A percentile compares a stretch with the other conserved stretches of the same genome.
Conservation (phyloP, 2,329 filamentous ascomycete genomes). For the Exophiala spinifera region DNA sequence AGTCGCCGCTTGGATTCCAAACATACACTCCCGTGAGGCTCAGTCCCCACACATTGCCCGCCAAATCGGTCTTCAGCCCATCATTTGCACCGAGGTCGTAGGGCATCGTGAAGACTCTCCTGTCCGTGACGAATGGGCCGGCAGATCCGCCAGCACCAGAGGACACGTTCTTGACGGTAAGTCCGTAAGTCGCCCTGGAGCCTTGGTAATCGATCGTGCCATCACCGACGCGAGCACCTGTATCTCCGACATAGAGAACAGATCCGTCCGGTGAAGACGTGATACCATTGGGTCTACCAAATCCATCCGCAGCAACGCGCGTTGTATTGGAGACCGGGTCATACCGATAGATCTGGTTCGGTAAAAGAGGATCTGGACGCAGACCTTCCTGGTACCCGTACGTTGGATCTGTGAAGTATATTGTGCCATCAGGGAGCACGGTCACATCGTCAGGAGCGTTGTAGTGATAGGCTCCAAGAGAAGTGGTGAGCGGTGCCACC, state of each 20-base stretch:
- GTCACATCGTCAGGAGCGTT: conserved; percentile 39
- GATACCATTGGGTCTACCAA: conserved; percentile 42
- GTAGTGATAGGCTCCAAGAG: conserved; percentile 28
- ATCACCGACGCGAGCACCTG: conserved; percentile 28
- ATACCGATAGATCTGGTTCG: conserved; percentile 40
- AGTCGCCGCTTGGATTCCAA: conserved; percentile 47
- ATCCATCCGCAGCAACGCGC: conserved; percentile 38
- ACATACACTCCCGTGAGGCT: conserved; percentile 55
- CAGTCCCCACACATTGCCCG: conserved; percentile 55
- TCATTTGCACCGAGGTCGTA: conserved; percentile 44
- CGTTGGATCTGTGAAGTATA: conserved; percentile 41
- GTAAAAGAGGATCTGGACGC: conserved; percentile 34
- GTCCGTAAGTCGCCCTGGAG: conserved; percentile 35
- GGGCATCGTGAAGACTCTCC: conserved; percentile 52
- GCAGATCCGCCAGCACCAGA: background rate
- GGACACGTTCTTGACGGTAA: conserved; percentile 35
- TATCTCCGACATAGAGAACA: conserved; percentile 41
- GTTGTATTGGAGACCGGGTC: conserved; percentile 33
- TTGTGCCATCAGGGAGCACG: conserved; percentile 36
- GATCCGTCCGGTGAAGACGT: conserved; percentile 39
- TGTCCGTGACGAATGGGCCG: conserved; percentile 47
- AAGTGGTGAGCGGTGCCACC: conserved; percentile 2
- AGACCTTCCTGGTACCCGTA: conserved; percentile 38
- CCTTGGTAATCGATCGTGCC: background rate
- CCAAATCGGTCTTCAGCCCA: conserved; percentile 48